Percentiles rank a stretch among this genome's conserved stretches.
phyloP scores from a whole-genome alignment of 495 filamentous ascomycete genomes.

The Podospora didyma region DNA sequence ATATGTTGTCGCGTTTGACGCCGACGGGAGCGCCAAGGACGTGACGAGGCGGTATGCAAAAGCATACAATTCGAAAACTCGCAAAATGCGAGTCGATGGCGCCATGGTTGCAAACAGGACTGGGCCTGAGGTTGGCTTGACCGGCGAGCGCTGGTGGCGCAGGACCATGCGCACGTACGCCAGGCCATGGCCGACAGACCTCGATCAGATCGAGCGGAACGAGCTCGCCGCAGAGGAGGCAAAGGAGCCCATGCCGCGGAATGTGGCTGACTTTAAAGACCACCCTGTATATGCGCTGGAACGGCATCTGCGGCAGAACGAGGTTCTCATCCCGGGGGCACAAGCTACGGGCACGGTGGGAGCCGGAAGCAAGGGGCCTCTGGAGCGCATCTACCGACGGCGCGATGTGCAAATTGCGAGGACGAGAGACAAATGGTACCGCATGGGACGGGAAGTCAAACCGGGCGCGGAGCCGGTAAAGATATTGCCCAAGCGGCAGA shows the following conservation, averaged over 20 bases:
- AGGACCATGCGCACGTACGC: constrained; percentile 57
- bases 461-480: constrained; percentile 73
- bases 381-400: constrained; percentile 69
- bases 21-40: constrained; percentile 67
- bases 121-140: not conserved
- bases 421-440: constrained; percentile 83
- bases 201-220: constrained; percentile 76
- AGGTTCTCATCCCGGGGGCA: constrained; percentile 69
- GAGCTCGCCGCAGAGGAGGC: constrained; percentile 68
- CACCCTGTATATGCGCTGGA: constrained; percentile 89
- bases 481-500: constrained; percentile 46
- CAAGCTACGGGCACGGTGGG: constrained; percentile 72
- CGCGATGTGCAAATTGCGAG: constrained; percentile 71
- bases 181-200: constrained; percentile 51
- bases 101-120: not conserved
- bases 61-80: constrained; percentile 84
- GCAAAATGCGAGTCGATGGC: constrained; percentile 67
- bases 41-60: constrained; percentile 77
- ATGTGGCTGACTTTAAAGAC: constrained; percentile 86
- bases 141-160: constrained; percentile 70
- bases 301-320: constrained; percentile 77
- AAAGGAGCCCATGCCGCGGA: constrained; percentile 82
- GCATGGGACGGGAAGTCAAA: constrained; percentile 73
- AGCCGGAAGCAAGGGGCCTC: constrained; percentile 52
- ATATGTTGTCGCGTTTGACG: constrained; percentile 84